A percentile compares a stretch with the other conserved stretches of the same genome.
These are phyloP conservation scores for Lodderomyces margitis DNA, from an alignment of 1,139 yeast genomes.

Conservation along the genomic window DNA sequence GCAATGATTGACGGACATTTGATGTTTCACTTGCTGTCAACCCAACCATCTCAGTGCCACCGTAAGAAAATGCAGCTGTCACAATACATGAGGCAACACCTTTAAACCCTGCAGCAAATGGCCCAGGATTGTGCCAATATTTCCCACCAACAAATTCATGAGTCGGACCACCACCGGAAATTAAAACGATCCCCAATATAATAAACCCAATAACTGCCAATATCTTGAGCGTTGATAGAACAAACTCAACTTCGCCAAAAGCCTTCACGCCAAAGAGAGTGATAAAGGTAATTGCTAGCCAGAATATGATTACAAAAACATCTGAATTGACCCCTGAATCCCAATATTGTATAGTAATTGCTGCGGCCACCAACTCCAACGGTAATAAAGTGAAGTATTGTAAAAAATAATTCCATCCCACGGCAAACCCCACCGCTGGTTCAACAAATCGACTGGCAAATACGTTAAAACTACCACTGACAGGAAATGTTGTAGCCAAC, in stretches of 20 bases:
- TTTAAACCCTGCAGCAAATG: conserved; percentile 62
- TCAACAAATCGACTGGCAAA: conserved; percentile 41
- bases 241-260: conserved; percentile 45
- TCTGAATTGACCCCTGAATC: conserved; percentile 37
- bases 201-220: conserved; percentile 40
- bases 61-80: conserved; percentile 42
- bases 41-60: conserved; percentile 49
- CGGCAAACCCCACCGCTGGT: conserved; percentile 43
- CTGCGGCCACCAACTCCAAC: conserved; percentile 40
- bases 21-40: conserved; percentile 67
- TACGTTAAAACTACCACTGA: conserved; percentile 40
- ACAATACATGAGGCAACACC: conserved; percentile 75
- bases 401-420: conserved; percentile 45
- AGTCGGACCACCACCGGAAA: conserved; percentile 41
- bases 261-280: conserved; percentile 43
- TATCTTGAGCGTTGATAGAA: conserved; percentile 37
- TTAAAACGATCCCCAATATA: conserved; percentile 39
- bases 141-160: conserved; percentile 36
- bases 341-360: conserved; percentile 43
- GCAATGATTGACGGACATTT: conserved; percentile 66
- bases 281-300: conserved; percentile 33
- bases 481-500: conserved; percentile 38
- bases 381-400: conserved; percentile 35
- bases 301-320: conserved; percentile 39
- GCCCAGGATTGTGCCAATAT: conserved; percentile 42